These are phyloP conservation scores for Tetrapisispora namnaoensis DNA, from an alignment of 805 yeast species.

Conservation along the genomic window DNA sequence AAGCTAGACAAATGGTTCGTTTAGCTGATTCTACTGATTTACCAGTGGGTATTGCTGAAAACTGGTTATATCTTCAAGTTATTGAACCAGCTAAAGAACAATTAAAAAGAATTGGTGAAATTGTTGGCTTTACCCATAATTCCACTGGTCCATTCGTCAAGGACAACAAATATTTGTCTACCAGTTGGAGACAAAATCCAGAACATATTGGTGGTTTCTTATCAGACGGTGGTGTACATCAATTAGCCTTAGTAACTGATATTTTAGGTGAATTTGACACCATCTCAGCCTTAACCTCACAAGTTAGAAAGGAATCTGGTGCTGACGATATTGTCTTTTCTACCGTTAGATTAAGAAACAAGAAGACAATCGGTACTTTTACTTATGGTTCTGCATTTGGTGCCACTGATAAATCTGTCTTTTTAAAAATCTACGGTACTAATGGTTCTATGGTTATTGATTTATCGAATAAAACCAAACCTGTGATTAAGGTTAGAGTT, in stretches of 20 bases:
- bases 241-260: slow-evolving; percentile 75
- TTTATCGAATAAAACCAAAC: slow-evolving; percentile 39
- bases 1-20: slow-evolving; percentile 71
- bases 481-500: slow-evolving; percentile 30
- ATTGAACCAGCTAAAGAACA: slow-evolving; percentile 44
- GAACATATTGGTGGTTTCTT: slow-evolving; percentile 88
- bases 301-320: slow-evolving; percentile 69
- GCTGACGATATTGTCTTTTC: slow-evolving; percentile 74
- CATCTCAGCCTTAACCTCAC: slow-evolving; percentile 69
- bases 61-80: slow-evolving; percentile 70
- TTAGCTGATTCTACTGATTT: slow-evolving; percentile 50
- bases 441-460: slow-evolving; percentile 67
- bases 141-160: slow-evolving; percentile 65
- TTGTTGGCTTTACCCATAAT: slow-evolving; percentile 58
- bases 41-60: slow-evolving; percentile 74
- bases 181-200: slow-evolving; percentile 84
- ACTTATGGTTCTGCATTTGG: slow-evolving; percentile 84
- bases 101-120: slow-evolving; percentile 62
- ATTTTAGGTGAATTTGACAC: slow-evolving; percentile 65
- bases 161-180: slow-evolving; percentile 49
- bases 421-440: slow-evolving; percentile 65
- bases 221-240: slow-evolving; percentile 96
- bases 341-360: slow-evolving; percentile 49
- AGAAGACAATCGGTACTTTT: slow-evolving; percentile 67
- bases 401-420: slow-evolving; percentile 59